These are phyloP conservation scores for Pichia norvegensis DNA, from an alignment of 1,139 yeast species.

Conservation along the genomic window DNA sequence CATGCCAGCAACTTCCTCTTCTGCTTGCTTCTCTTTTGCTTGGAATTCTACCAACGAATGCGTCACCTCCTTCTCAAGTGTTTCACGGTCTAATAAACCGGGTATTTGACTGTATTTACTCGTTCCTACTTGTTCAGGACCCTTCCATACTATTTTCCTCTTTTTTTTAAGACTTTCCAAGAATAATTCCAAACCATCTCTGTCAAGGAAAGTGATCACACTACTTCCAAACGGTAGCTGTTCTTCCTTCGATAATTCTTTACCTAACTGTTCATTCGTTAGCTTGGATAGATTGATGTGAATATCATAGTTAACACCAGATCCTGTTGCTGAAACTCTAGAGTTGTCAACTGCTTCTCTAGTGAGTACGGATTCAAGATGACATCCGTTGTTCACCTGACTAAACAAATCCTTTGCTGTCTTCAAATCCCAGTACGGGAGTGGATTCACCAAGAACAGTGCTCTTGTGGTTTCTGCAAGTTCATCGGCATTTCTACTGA, in stretches of 20 bases:
- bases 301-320: constrained; percentile 33
- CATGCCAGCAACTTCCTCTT: constrained; percentile 48
- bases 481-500: constrained; percentile 28
- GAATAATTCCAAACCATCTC: constrained; percentile 62
- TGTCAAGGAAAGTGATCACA: constrained; percentile 67
- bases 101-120: constrained; percentile 16
- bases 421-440: constrained; percentile 49
- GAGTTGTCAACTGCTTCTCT: constrained; percentile 9
- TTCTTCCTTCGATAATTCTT: constrained; percentile 6
- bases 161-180: constrained; percentile 27
- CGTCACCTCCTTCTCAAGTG: constrained; percentile 46
- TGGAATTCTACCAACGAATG: constrained; percentile 61
- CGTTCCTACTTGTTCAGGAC: constrained; percentile 20
- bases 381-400: constrained; percentile 45
- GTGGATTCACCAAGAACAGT: constrained; percentile 71
- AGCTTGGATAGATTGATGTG: constrained; percentile 52
- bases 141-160: constrained; percentile 17
- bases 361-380: constrained; percentile 8
- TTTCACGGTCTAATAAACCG: constrained; percentile 39
- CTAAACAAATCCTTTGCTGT: constrained; percentile 53
- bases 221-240: constrained; percentile 68
- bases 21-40: constrained; percentile 59
- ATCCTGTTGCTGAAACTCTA: constrained; percentile 8
- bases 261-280: constrained; percentile 48
- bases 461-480: constrained; percentile 32